These are phyloP conservation scores for Eucalyptus pumila DNA, from an alignment of 345 rosid genomes.

Conservation along the genomic window DNA sequence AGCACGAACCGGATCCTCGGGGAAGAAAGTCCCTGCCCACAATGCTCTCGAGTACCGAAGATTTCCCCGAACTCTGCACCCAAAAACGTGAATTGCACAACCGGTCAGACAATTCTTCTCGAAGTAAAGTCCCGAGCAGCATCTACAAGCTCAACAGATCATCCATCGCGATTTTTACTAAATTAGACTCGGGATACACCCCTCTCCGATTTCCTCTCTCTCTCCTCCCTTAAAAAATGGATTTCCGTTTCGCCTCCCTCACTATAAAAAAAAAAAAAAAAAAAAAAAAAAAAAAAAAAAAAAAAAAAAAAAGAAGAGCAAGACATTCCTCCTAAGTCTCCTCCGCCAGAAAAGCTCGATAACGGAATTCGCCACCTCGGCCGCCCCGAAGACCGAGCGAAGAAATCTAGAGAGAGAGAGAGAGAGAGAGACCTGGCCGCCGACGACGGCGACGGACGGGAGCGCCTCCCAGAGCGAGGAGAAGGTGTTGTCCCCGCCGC, in stretches of 20 bases:
- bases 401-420: background rate
- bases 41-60: constrained; percentile 94
- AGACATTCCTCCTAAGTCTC: background rate
- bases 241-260: background rate
- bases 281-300: too few relatives aligned
- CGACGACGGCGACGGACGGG: constrained; percentile 46
- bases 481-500: constrained; percentile 62
- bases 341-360: background rate
- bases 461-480: constrained; percentile 88
- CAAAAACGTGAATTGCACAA: background rate
- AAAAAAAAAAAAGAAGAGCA: background rate
- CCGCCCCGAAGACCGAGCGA: background rate
- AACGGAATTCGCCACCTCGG: background rate
- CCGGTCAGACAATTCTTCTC: background rate
- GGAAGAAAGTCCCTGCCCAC: constrained; percentile 97
- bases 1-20: constrained; percentile 78
- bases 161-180: background rate
- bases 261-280: background rate
- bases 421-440: constrained; percentile 18
- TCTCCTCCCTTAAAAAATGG: background rate
- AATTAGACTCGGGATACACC: background rate
- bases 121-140: background rate
- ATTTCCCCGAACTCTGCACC: constrained; percentile 84
- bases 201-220: background rate
- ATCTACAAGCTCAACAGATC: background rate